Base-by-base conservation (phyloP, 257 asterid species). In the Apocynum venetum region DNA sequence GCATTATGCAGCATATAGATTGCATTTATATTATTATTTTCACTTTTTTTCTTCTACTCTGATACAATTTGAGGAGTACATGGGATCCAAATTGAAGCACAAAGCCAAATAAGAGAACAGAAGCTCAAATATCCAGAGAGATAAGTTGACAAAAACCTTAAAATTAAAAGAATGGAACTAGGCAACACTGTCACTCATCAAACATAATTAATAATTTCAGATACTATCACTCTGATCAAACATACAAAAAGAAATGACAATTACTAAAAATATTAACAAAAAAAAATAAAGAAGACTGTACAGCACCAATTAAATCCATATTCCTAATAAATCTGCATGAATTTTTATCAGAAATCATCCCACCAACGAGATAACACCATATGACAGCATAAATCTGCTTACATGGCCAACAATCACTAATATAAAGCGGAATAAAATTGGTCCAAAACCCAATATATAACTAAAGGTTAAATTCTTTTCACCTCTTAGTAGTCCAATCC, bases 401-500 rank as follows among this genome's bases (percentile, higher is more conserved):
- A 63, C 49, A 63, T 43, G 46, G 64, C 72, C 52, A 71, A 64
- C 8, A 31, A 4, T 6, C 52, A 68, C 75, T 56, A 15, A n/a
- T 36, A 66, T 10, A 55, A 77, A 38, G 57, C 43, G 52, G 35
- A 36, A 48, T 43, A 67, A 67, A 46, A 41, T 17, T 43, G 36
- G 47, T 19, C 15, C n/a, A 41, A 67, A 67, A 15, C 61, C 15
- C 48, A 41, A 57, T 43, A 68, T 43, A 10, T 43, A 43, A 8
- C 73, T 40, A 20, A 48, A 68, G 7, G 52, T 17, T 43, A 17
- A 74, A 74, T 74, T 31, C 55, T 19, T 56, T 51, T 74, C 73
- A 66, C 63, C 60, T 76, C 68, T 36, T 53, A 20, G 53, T 7
- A 40, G 72, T 19, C 51, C 48, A 19, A 46, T 68, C 53, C 55